phyloP scores from a whole-genome alignment of 495 filamentous ascomycete species.

The Viridothelium virens region DNA sequence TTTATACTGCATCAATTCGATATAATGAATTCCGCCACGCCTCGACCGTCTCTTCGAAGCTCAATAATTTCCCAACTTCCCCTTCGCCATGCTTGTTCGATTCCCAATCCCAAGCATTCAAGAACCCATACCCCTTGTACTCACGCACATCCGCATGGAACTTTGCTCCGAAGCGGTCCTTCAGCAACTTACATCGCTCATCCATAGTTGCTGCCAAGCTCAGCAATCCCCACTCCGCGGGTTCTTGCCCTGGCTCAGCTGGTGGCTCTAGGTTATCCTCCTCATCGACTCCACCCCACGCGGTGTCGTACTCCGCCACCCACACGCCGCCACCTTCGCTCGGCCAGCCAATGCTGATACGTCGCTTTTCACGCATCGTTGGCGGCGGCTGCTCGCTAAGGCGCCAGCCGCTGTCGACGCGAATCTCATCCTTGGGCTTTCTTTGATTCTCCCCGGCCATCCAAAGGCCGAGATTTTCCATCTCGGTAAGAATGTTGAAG shows the following conservation, averaged over 20 bases:
- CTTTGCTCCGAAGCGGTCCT: conserved; percentile 18
- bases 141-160: conserved; percentile 13
- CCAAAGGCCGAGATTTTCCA: background rate
- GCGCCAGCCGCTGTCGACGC: conserved; percentile 7
- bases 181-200: conserved; percentile 18
- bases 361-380: conserved; percentile 14
- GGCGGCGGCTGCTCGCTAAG: conserved; percentile 12
- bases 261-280: conserved; percentile 15
- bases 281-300: conserved; percentile 9
- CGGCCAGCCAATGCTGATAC: conserved; percentile 19
- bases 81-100: conserved; percentile 4
- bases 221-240: conserved; percentile 10
- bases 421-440: background rate
- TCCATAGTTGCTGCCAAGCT: conserved; percentile 18
- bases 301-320: conserved; percentile 18
- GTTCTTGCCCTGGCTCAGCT: background rate
- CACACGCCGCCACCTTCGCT: conserved; percentile 15
- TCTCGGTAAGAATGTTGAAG: conserved; percentile 7
- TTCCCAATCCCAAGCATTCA: conserved; percentile 13
- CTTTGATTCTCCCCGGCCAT: background rate
- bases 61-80: conserved; percentile 6
- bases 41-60: conserved; percentile 1
- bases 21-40: background rate
- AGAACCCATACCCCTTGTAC: conserved; percentile 18
- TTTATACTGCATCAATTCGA: background rate